Conservation (phyloP, 179 eudicot species). For the Beta macrorhiza region DNA sequence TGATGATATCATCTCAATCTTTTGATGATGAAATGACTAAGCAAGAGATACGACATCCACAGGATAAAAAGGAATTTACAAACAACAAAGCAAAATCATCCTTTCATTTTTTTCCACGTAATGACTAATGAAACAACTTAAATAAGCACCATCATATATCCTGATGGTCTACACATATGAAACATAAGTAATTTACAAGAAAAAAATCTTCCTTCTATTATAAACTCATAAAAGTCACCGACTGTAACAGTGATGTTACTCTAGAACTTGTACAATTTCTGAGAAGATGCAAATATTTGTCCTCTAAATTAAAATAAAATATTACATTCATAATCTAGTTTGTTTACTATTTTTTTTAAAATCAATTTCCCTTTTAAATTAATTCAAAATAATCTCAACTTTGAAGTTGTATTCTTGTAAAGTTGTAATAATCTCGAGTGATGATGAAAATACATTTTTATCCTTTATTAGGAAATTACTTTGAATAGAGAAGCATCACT, state of each 20-base stretch:
- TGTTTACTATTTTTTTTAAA: too few species aligned
- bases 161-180: not conserved
- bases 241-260: not conserved
- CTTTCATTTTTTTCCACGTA: not conserved
- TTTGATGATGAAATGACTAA: slow-evolving; percentile 19
- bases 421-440: too few species aligned
- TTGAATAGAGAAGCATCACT: too few species aligned
- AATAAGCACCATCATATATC: not conserved
- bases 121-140: not conserved
- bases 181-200: not conserved
- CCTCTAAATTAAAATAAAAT: not conserved
- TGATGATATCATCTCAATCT: slow-evolving; percentile 27
- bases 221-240: not conserved
- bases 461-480: too few species aligned
- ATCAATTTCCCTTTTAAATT: too few species aligned
- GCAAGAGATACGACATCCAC: not conserved
- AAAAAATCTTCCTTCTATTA: too few species aligned
- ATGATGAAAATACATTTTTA: too few species aligned
- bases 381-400: too few species aligned
- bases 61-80: not conserved
- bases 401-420: too few species aligned
- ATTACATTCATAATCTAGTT: too few species aligned
- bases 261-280: not conserved
- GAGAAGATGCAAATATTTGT: not conserved
- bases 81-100: not conserved